Evolutionary conservation across 345 rosid genomes (phyloP), one percentile per base, ranked within the genome.

Genomic region (Viola odorata): DNA sequence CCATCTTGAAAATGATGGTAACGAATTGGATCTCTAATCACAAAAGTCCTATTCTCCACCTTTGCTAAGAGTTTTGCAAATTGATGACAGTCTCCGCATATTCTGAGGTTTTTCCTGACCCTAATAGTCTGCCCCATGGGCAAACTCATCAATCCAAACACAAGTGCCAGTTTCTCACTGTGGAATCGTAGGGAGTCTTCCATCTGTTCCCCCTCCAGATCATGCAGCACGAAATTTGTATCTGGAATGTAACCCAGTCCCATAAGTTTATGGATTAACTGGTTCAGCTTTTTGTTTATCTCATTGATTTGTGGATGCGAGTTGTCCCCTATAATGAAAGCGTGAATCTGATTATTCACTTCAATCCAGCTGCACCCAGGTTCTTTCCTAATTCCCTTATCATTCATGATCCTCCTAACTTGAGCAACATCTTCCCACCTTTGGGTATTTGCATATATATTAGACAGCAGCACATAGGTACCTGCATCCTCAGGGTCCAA

Each of bases 321-420:
- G 45, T 71, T 55, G 44, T 88, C 96, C 50, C 86, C 89, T 5
- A 80, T 64, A 54, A 81, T 77, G 65, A 85, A 85, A 50, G 84
- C 79, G 68, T 84, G 91, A 41, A 88, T 80, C 76, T 80, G 61
- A 73, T 77, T 84, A 61, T 73, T 64, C 61, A 81, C 82, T 78
- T 88, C 91, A 54, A 85, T 72, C 91, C 91, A 85, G 69, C 89
- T 88, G 54, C 90, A 82, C 60, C 91, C 91, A 13, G 91, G 85
- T 47, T 80, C 85, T 76, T 88, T 84, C 69, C 51, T 74, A 39
- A 85, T 68, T 53, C 86, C 84, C 51, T 65, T 70, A 56, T 67
- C 50, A 58, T 75, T 74, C 96, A 84, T 85, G 0, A 13, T 63
- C 61, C 61, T 84, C 66, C 88, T 66, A 12, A 76, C 54, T 45